Base-by-base conservation (phyloP, 2,329 filamentous ascomycete genomes). In the Microcyclospora tardicrescens region DNA sequence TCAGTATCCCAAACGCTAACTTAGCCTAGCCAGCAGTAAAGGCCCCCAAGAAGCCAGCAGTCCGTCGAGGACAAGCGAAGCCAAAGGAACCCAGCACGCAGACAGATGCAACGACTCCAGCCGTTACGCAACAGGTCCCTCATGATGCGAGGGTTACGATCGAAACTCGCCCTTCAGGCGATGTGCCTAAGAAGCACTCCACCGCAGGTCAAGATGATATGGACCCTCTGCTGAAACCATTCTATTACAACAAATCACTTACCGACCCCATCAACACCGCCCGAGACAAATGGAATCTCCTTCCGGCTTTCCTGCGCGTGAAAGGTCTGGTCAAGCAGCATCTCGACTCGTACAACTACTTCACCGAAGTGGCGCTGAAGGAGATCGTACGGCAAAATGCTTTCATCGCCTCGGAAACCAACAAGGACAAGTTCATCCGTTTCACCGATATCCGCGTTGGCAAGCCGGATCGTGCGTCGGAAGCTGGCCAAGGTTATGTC, bases 311-410 rank as follows among this genome's bases (percentile, higher is more conserved):
- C 61, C 68, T 98, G 42, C 95, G 95, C 62, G 87, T 95, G 54
- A 98, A 98, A 64, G 87, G 87, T 41, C 69, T 95, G 41, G 87
- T 95, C 38, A 95, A 95, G 62, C 89, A 96, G 68, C 87, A 95
- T 61, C 89, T 94, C 57, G 93, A 98, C 66, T 96, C 91, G 16
- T 98, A 93, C 71, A 95, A 98, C 65, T 94, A 91, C 65, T 96
- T 98, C 53, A 82, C 95, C 49, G 85, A 98, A 52, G 82, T 93
- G 40, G 87, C 96, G 58, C 79, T 98, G 60, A 94, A 94, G 65
- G 87, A 95, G 54, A 98, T 98, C 51, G 81, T 98, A 49, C 79
- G 84, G 58, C 84, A 89, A 37, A 96, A 95, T 59, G 79, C 81
- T 35, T 81, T 78, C 31, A 83, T 98, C 46, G 77, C 82, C 49